A percentile compares a stretch with the other conserved stretches of the same genome.
These are phyloP conservation scores for Umbelopsis vinacea DNA, from an alignment of 192 early-diverging fungal species.

Conservation along the genomic window DNA sequence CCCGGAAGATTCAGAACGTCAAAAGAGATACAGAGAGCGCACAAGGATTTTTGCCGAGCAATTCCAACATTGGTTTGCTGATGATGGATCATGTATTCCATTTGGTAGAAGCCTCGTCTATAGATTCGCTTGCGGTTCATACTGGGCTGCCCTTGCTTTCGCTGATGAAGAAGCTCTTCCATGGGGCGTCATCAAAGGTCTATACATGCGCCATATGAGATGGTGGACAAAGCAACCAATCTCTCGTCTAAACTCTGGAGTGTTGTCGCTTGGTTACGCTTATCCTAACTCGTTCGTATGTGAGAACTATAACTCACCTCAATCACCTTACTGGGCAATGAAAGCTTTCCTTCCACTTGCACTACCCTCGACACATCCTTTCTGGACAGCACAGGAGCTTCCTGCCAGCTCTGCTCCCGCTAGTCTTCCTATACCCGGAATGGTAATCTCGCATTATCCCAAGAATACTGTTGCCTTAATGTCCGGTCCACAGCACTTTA, in stretches of 20 bases:
- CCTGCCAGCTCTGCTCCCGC: background rate
- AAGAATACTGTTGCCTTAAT: slow-evolving; percentile 22
- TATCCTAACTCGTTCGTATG: slow-evolving; percentile 23
- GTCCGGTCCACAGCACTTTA: slow-evolving; percentile 20
- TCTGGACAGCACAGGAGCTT: slow-evolving; percentile 23
- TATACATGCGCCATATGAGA: slow-evolving; percentile 29
- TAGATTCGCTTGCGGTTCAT: slow-evolving; percentile 19
- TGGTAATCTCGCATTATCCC: slow-evolving; percentile 28
- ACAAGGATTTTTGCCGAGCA: slow-evolving; percentile 12
- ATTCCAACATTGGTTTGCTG: slow-evolving; percentile 30
- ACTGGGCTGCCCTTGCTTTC: slow-evolving; percentile 17
- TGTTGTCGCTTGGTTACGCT: slow-evolving; percentile 22
- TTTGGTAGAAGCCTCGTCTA: slow-evolving; percentile 22
- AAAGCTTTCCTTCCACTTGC: slow-evolving; percentile 22
- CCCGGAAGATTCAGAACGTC: slow-evolving; percentile 18
- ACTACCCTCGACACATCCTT: background rate
- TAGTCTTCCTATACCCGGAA: slow-evolving; percentile 7
- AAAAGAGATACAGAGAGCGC: background rate
- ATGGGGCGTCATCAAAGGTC: slow-evolving; percentile 30
- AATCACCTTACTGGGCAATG: slow-evolving; percentile 27
- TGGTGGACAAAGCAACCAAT: slow-evolving; percentile 29
- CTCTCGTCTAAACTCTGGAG: slow-evolving; percentile 3
- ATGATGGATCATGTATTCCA: slow-evolving; percentile 24
- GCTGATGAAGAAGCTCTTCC: slow-evolving; percentile 27
- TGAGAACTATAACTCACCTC: slow-evolving; percentile 25